A percentile compares a stretch with the other conserved stretches of the same genome.
Evolutionary conservation across 2,329 filamentous ascomycete genomes (phyloP).

Genomic region (Camptophora hylomeconis): DNA sequence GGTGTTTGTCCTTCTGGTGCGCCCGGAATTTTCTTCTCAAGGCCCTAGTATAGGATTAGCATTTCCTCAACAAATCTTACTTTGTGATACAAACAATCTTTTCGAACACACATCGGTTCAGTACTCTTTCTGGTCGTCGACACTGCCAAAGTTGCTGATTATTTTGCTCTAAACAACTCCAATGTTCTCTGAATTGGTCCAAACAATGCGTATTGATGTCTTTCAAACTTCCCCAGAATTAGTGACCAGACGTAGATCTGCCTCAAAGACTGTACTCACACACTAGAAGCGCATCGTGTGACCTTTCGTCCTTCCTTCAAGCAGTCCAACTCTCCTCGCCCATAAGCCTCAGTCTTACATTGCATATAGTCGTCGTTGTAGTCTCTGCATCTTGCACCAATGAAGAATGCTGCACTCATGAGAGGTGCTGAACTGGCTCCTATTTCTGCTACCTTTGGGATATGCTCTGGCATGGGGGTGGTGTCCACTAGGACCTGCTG

Average conservation of each 20-base stretch:
- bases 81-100: conserved; percentile 63
- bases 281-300: conserved; percentile 87
- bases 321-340: conserved; percentile 84
- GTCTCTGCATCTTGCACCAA: conserved; percentile 81
- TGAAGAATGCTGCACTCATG: conserved; percentile 87
- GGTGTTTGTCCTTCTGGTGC: conserved; percentile 56
- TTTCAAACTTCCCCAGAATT: conserved; percentile 53
- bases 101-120: conserved; percentile 92
- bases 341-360: conserved; percentile 91
- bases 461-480: conserved; percentile 80
- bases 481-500: conserved; percentile 89
- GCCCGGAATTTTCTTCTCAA: conserved; percentile 70
- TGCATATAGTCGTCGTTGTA: conserved; percentile 99
- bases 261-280: conserved; percentile 50
- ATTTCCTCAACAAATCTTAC: conserved; percentile 2
- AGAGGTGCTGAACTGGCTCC: conserved; percentile 87
- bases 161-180: conserved; percentile 90
- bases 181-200: conserved; percentile 81
- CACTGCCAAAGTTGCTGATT: conserved; percentile 98
- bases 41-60: conserved; percentile 42
- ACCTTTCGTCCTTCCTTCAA: conserved; percentile 94
- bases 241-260: conserved; percentile 3
- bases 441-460: conserved; percentile 88
- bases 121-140: conserved; percentile 68
- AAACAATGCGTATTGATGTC: conserved; percentile 95